Base-by-base conservation (phyloP, 139 green algal species). In the Medakamo hakoo region DNA sequence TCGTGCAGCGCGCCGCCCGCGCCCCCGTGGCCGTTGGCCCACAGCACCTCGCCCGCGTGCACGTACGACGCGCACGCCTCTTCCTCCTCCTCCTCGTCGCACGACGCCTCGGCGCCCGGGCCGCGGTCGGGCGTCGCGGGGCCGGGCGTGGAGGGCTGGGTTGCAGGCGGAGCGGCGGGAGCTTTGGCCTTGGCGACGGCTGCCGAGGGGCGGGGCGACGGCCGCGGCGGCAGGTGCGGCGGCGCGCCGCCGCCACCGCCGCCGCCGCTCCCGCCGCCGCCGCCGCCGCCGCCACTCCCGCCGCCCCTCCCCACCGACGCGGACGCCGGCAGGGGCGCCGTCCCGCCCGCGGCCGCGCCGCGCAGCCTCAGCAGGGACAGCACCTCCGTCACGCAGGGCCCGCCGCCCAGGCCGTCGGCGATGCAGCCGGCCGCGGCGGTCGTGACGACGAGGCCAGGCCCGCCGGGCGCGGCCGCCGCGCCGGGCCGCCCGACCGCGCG, bases 321-420 rank as follows among this genome's bases (percentile, higher is more conserved):
- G 40, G 40, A 52, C 9, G 40, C 40, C 40, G 16, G 9, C 9
- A 52, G 9, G 9, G 40, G 9, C 40, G 9, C 40, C 40, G 40
- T 16, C 40, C 40, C 9, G 40, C 40, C 40, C 9, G 4, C 70
- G 21, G 61, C 56, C 71, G 63, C 57, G 19, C 73, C 74, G 32
- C 69, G 27, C 4, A 81, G 30, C 22, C 66, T 63, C 27, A 88
- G 70, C 55, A 89, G 63, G 9, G 70, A 58, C 31, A 84, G 30
- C 3, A 81, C 73, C 63, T 89, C 81, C 60, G 76, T 32, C 28
- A 74, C 22, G 4, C 26, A 65, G 25, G 62, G 58, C 30, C 68
- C 55, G 18, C 55, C 58, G 2, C 27, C 65, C 2, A 23, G 14
- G 5, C 28, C 56, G 4, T 71, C 60, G 0, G 49, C 19, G 20